phyloP scores from a whole-genome alignment of 2,329 filamentous ascomycete genomes.

The Neopestalotiopsis clavispora region DNA sequence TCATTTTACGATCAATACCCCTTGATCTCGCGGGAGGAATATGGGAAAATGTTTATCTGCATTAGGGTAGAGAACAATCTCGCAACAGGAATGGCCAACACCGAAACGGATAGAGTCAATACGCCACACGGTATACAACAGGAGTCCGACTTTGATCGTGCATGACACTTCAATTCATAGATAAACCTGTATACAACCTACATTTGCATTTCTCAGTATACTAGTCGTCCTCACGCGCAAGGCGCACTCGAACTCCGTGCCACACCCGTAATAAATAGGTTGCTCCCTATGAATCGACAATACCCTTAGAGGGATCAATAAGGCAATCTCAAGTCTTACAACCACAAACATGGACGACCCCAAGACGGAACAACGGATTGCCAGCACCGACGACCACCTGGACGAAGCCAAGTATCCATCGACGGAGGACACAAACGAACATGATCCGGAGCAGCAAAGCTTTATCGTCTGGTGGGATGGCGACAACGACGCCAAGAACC shows the following conservation, averaged over 20 bases:
- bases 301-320: too few species aligned
- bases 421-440: neutral
- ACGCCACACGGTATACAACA: neutral
- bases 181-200: neutral
- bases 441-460: neutral
- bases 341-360: neutral
- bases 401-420: neutral
- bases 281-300: neutral
- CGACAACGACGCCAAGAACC: conserved; percentile 52
- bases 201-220: neutral
- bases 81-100: neutral
- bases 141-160: neutral
- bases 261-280: neutral
- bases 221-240: neutral
- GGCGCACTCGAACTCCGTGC: too few species aligned
- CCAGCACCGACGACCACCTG: neutral
- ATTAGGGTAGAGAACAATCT: neutral
- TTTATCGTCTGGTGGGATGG: conserved; percentile 10
- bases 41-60: neutral
- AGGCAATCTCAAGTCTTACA: too few species aligned
- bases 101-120: neutral
- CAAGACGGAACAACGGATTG: neutral
- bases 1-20: neutral
- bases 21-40: neutral
- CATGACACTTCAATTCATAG: neutral